Percentiles rank a stretch among this genome's conserved stretches.
Conservation (phyloP, 129 eudicot genomes). For the Centrapalus pauciflorus region DNA sequence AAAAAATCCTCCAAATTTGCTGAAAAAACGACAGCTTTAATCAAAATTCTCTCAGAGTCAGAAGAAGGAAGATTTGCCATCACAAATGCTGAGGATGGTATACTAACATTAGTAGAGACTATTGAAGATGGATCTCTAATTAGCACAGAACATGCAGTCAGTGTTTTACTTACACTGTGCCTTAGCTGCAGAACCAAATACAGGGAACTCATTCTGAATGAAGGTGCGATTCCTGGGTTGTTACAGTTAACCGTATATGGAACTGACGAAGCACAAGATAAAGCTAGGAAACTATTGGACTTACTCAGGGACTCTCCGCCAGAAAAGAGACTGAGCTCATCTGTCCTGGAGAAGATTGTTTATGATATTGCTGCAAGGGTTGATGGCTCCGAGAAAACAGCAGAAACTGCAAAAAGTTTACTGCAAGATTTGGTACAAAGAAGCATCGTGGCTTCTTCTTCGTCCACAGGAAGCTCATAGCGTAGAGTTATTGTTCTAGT, state of each 20-base stretch:
- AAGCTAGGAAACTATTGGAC: slow-evolving; percentile 62
- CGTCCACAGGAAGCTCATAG: slow-evolving; percentile 14
- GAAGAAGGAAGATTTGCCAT: slow-evolving; percentile 63
- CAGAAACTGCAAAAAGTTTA: slow-evolving; percentile 59
- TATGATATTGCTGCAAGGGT: slow-evolving; percentile 48
- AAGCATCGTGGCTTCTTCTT: slow-evolving; percentile 50
- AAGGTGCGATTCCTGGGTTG: slow-evolving; percentile 92
- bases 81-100: slow-evolving; percentile 39
- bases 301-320: slow-evolving; percentile 57
- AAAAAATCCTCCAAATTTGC: slow-evolving; percentile 75
- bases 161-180: slow-evolving; percentile 58
- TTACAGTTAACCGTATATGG: slow-evolving; percentile 67
- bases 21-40: slow-evolving; percentile 66
- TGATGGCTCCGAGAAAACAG: slow-evolving; percentile 56
- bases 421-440: slow-evolving; percentile 67
- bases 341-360: slow-evolving; percentile 59
- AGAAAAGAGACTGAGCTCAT: slow-evolving; percentile 37
- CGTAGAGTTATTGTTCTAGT: slow-evolving; percentile 13
- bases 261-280: slow-evolving; percentile 52
- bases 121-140: slow-evolving; percentile 75
- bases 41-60: slow-evolving; percentile 39
- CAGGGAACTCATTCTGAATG: slow-evolving; percentile 63
- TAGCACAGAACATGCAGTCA: slow-evolving; percentile 78
- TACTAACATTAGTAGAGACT: slow-evolving; percentile 66
- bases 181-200: slow-evolving; percentile 53